phyloP scores from a whole-genome alignment of 2,329 filamentous ascomycete genomes.

The Fusarium mundagurra region DNA sequence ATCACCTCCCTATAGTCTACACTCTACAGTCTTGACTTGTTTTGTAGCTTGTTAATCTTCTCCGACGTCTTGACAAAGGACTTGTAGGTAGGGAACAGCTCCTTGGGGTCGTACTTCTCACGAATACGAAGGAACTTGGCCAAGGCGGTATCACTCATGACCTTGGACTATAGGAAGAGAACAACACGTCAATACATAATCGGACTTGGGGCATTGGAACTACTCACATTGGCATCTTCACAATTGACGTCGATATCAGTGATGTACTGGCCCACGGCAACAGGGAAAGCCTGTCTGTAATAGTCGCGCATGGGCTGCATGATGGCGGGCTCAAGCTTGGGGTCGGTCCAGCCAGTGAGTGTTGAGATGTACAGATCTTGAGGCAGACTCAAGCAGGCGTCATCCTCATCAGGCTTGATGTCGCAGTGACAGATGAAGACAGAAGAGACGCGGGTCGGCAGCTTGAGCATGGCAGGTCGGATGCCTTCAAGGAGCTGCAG shows the following conservation, averaged over 20 bases:
- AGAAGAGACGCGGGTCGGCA: conserved; percentile 7
- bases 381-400: conserved; percentile 3
- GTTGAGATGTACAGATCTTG: conserved; percentile 15
- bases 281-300: not conserved
- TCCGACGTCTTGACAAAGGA: not conserved
- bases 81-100: not conserved
- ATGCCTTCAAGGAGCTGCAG: conserved; percentile 1
- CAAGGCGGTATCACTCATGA: not conserved
- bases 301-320: not conserved
- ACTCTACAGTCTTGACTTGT: not conserved
- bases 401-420: conserved; percentile 1
- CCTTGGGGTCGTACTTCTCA: not conserved
- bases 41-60: not conserved
- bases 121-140: not conserved
- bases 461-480: not conserved
- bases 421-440: not conserved
- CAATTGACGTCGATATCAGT: conserved; percentile 7
- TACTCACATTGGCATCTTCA: not conserved
- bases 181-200: not conserved
- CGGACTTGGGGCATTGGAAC: not conserved
- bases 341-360: conserved; percentile 10
- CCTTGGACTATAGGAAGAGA: not conserved
- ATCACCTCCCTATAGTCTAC: not conserved
- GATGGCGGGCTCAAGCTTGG: not conserved
- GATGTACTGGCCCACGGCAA: conserved; percentile 2